Base-by-base conservation (phyloP, 2,329 filamentous ascomycete species). In the Paecilomyces formosus region DNA sequence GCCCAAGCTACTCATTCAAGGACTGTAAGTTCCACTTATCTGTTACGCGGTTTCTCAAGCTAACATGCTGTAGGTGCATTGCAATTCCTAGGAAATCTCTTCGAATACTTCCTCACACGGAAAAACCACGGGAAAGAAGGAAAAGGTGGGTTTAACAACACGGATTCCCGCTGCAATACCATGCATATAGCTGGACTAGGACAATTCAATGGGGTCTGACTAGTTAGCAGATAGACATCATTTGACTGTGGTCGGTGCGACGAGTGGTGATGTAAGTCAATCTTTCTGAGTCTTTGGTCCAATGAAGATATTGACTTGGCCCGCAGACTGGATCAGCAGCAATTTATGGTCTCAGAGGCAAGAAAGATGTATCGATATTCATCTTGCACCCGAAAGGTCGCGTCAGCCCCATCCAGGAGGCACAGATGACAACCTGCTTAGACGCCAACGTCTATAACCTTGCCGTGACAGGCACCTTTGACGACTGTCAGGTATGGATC, bases 361-460 rank as follows among this genome's bases (percentile, higher is more conserved):
- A 97, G 85, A 92, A 96, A 77, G 94, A 99, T 81, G 90, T 97
- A 15, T 95, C 91, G 0, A 90, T 97, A 56, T 94, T 96, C 78
- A 97, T 99, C 71, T 83, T 97, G 68, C 88, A 93, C 74, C 94
- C 94, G 26, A 90, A 94, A 74, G 93, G 92, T 62, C 89, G 91
- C 65, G 88, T 97, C 62, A 92, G 88, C 72, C 90, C 92, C 13
- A 89, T 97, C 58, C 94, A 97, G 75, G 91, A 97, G 75, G 89
- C 90, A 3, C 94, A 97, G 78, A 97, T 97, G 94, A 97, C 92
- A 0, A 97, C 93, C 0, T 89, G 94, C 28, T 79, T 91, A 49
- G 94, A 97, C 72, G 78, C 83, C 60, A 97, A 97, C 71, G 92
- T 97, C 33, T 91, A 97, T 81, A 96, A 96, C 75, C 79, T 97